Percentiles rank a stretch among this genome's conserved stretches.
Evolutionary conservation across 495 filamentous ascomycete genomes (phyloP).

Genomic region (Aspergillus panamensis): DNA sequence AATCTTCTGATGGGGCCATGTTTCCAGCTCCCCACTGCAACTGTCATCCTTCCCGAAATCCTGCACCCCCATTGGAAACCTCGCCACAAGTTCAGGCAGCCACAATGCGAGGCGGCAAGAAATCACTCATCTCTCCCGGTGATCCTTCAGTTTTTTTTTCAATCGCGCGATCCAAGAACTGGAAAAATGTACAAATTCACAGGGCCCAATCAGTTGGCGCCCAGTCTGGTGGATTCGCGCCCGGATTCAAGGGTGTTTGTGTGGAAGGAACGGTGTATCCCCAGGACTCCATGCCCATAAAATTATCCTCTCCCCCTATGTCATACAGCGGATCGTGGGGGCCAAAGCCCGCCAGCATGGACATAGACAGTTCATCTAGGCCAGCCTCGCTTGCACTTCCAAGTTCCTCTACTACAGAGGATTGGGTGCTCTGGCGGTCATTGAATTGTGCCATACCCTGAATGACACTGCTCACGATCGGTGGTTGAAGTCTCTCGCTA

Average conservation of each 20-base stretch:
- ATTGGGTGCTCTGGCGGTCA: neutral
- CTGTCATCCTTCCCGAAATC: too few relatives aligned
- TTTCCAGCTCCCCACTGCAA: too few relatives aligned
- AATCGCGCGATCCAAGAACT: neutral
- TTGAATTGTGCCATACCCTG: neutral
- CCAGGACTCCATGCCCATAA: neutral
- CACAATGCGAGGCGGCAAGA: too few relatives aligned
- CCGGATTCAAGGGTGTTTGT: neutral
- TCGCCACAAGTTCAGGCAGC: too few relatives aligned
- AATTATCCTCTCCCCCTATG: neutral
- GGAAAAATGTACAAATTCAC: neutral
- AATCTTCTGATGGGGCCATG: too few relatives aligned
- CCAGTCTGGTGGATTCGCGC: neutral
- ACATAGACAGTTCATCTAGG: neutral
- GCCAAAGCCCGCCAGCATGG: neutral
- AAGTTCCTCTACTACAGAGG: neutral
- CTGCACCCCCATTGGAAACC: too few relatives aligned
- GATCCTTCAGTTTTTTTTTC: too few relatives aligned
- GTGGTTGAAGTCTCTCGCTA: slow-evolving; percentile 24
- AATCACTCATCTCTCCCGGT: too few relatives aligned
- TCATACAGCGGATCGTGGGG: neutral
- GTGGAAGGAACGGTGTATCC: neutral
- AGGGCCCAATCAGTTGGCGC: neutral
- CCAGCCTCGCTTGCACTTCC: neutral
- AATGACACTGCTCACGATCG: slow-evolving; percentile 35